These are phyloP conservation scores for Isochrysis galbana DNA, from an alignment of 78 protist species.

Conservation along the genomic window DNA sequence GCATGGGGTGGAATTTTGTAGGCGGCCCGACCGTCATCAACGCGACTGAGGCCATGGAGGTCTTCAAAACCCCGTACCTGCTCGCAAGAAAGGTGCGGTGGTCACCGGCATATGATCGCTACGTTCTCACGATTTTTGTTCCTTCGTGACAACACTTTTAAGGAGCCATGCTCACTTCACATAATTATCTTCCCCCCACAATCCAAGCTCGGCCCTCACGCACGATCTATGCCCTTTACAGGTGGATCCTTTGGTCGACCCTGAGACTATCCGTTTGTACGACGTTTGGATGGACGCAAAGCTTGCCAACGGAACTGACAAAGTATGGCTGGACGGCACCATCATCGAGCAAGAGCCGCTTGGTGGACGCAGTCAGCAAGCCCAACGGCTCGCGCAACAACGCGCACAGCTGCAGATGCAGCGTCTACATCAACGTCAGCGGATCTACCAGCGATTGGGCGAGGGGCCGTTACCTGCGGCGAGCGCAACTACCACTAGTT, in stretches of 20 bases:
- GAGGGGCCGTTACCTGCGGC: too few species aligned
- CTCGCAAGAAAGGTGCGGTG: not conserved
- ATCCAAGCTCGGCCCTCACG: not conserved
- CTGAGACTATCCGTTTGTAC: not conserved
- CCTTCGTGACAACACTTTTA: too few species aligned
- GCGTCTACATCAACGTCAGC: not conserved
- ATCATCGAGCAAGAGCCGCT: not conserved
- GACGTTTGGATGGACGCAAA: not conserved
- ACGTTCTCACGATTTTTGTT: too few species aligned
- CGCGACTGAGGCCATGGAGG: not conserved
- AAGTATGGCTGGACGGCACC: not conserved
- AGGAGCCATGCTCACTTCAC: too few species aligned
- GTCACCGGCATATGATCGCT: too few species aligned
- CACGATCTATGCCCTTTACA: not conserved
- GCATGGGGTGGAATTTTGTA: not conserved
- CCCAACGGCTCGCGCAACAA: not conserved
- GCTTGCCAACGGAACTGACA: not conserved
- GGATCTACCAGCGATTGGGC: not conserved
- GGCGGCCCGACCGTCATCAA: constrained; percentile 1
- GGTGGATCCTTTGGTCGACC: not conserved
- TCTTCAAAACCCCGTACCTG: not conserved
- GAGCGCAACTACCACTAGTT: too few species aligned
- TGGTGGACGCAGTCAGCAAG: not conserved
- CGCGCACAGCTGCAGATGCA: too few species aligned
- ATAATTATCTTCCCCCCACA: too few species aligned